Evolutionary conservation across 2,329 filamentous ascomycete species (phyloP), one percentile per base, ranked within the genome.

Genomic region (Colletotrichum coccodes): DNA sequence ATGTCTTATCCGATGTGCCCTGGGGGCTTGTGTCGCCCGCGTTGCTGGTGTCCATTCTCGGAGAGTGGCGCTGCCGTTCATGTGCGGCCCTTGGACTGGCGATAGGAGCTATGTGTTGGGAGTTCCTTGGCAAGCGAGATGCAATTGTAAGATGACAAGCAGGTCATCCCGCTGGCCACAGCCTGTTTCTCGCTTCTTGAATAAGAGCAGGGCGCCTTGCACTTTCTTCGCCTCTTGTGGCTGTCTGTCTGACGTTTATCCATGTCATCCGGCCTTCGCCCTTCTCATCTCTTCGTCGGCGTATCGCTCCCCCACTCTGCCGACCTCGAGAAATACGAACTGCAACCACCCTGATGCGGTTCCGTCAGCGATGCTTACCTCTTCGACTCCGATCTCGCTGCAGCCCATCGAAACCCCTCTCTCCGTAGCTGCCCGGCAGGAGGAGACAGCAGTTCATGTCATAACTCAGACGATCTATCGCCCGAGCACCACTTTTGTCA

Each of bases 401-500:
- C 54, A 23, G 42, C 65, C 61, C 21, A 28, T 36, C 28, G 56
- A 30, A 32, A 50, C 26, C 49, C 61, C 32, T 52, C 66, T 32
- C 50, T 3, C n/a, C 9, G 52, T 59, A 47, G 61, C 49, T 54
- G 49, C 54, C 54, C 61, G 66, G 60, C 66, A 65, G 34, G 47
- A 66, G n/a, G 61, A 69, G 6, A 21, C 23, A 18, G 52, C 12
- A 12, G n/a, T 69, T 2, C 66, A 66, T 56, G 66, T 69, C 52
- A 73, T 82, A 47, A 81, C 79, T 18, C 81, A 82, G 72, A 81
- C 76, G 4, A 74, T 82, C 34, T 73, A 73, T 16, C 73, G 77
- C 8, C 72, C 76, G 5, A 73, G 72, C 38, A 79, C 79, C 44
- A 82, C 80, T n/a, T 77, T 80, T 64, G 78, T 76, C 12, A 77